These are phyloP conservation scores for Thalia dealbata DNA, from an alignment of 176 grass and related monocot genomes.

Conservation along the genomic window DNA sequence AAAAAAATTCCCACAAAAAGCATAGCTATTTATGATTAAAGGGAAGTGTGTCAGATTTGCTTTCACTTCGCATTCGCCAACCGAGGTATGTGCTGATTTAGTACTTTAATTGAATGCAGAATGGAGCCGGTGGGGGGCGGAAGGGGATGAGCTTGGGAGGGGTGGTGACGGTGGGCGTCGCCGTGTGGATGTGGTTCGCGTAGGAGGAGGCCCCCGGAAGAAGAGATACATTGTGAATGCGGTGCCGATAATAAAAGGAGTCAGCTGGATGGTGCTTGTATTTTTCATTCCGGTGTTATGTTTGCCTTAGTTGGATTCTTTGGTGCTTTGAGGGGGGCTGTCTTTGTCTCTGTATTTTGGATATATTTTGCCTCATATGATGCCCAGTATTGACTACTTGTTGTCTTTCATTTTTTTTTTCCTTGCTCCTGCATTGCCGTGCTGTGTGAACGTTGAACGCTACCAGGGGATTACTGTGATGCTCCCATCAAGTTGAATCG, in stretches of 20 bases:
- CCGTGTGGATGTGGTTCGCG: neutral
- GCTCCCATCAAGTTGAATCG: no score
- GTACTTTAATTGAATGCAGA: neutral
- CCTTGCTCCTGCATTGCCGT: neutral
- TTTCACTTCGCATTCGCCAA: no score
- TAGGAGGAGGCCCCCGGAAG: no score
- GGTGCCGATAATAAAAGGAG: neutral
- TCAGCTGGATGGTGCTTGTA: neutral
- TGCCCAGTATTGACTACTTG: neutral
- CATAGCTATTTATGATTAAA: no score
- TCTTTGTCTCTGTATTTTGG: no score
- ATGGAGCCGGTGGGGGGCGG: neutral
- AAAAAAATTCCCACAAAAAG: no score
- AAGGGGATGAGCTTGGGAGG: neutral
- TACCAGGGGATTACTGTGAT: no score
- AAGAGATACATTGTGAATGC: neutral
- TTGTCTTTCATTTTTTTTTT: neutral
- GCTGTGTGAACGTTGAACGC: no score
- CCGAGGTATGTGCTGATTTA: neutral
- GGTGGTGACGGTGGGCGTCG: neutral
- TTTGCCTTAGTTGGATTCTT: neutral
- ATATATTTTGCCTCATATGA: no score
- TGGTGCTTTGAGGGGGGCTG: neutral
- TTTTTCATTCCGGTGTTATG: neutral
- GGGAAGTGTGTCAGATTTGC: no score